A percentile compares a stretch with the other conserved stretches of the same genome.
phyloP scores from a whole-genome alignment of 1,139 yeast genomes.

The Arxiozyma heterogenica region DNA sequence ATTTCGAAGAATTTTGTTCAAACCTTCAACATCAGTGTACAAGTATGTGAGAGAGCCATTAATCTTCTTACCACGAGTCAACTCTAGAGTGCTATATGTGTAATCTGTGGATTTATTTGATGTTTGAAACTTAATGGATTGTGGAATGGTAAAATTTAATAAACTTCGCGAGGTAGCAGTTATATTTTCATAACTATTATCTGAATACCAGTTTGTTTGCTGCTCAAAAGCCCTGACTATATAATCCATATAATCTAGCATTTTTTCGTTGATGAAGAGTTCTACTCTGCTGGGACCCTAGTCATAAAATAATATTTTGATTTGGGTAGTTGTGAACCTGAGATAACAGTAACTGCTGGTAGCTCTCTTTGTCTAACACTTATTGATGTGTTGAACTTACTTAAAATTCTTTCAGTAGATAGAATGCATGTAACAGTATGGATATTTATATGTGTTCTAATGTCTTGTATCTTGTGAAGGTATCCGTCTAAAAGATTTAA shows the following conservation, averaged over 20 bases:
- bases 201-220: conserved; percentile 68
- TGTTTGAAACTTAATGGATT: conserved; percentile 55
- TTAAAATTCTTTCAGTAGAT: too few species aligned
- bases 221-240: conserved; percentile 61
- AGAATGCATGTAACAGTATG: too few species aligned
- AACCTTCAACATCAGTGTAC: conserved; percentile 43
- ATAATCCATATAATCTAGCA: conserved; percentile 83
- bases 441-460: too few species aligned
- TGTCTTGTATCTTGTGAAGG: too few species aligned
- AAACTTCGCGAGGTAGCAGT: conserved; percentile 58
- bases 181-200: conserved; percentile 64
- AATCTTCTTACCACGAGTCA: conserved; percentile 58
- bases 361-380: background rate
- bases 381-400: too few species aligned
- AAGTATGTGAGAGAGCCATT: conserved; percentile 81
- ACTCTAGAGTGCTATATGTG: conserved; percentile 67
- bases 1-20: conserved; percentile 22
- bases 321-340: too few species aligned
- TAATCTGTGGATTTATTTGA: conserved; percentile 64
- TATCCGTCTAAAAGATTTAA: too few species aligned
- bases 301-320: too few species aligned
- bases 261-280: conserved; percentile 20
- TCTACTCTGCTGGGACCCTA: background rate
- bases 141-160: conserved; percentile 68
- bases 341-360: background rate